Evolutionary conservation across 345 rosid species (phyloP), one percentile per base, ranked within the genome.

Genomic region (Camelina neglecta): DNA sequence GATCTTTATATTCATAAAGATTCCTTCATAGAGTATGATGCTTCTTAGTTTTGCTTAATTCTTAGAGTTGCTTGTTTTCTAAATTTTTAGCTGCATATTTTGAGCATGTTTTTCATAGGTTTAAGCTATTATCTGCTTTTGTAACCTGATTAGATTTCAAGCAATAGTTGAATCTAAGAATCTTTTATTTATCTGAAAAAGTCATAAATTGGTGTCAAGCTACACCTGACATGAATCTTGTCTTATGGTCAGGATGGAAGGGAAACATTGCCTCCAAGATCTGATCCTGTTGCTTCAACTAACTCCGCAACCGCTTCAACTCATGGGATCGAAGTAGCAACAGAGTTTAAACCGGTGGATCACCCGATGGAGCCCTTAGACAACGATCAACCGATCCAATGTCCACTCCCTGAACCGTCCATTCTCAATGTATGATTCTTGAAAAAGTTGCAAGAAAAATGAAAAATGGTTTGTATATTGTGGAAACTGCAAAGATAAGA

Each of bases 341-440:
- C 85, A 6, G 96, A 93, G 78, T 91, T 93, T 85, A 93, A 90
- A 85, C 98, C 96, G 0, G 90, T 91, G 6, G 98, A 93, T 65
- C 97, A 87, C 73, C 98, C 98, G 0, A 71, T 73, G 1, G 98
- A 90, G 88, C 98, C 98, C 54, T 77, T 81, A 48, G 86, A 93
- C 71, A 84, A 78, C 49, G 96, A 88, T 76, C 86, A 53, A 66
- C 96, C 98, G 8, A 86, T 93, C 76, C 93, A 90, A 33, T 93
- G 97, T 73, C 98, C 96, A 20, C 72, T 85, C 6, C 92, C 97
- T 1, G 98, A 93, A 71, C 96, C 94, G 53, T 91, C 96, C 23
- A 91, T 93, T 84, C 93, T 93, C 54, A 88, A 91, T 75, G 97
- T 93, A 83, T 77, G 91, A 72, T 62, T 73, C 77, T 65, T 73